Evolutionary conservation across 495 filamentous ascomycete species (phyloP).

Genomic region (Aspergillus ostianus): DNA sequence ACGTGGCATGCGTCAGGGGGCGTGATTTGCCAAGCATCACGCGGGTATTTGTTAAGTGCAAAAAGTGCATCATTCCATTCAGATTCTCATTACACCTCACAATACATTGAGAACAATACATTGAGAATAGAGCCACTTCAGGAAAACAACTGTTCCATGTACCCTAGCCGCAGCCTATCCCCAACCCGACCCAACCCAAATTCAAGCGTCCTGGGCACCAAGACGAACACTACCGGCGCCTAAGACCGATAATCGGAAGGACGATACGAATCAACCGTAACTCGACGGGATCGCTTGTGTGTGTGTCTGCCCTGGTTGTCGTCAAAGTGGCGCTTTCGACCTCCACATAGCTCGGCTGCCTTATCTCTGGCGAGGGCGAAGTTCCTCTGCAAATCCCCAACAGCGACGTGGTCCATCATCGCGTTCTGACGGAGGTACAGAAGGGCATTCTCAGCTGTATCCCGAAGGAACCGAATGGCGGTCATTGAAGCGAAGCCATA

Average conservation of each 20-base stretch:
- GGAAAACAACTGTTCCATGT: too few species aligned
- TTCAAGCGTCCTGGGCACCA: background rate
- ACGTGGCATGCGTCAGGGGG: background rate
- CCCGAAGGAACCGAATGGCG: conserved; percentile 47
- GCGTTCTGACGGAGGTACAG: conserved; percentile 32
- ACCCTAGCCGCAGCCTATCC: background rate
- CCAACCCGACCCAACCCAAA: background rate
- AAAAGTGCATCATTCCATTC: background rate
- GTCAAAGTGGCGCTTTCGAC: conserved; percentile 46
- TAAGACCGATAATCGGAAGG: conserved; percentile 1
- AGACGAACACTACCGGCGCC: background rate
- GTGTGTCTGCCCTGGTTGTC: background rate
- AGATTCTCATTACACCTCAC: background rate
- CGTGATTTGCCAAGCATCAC: background rate
- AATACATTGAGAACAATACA: background rate
- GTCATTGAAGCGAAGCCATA: conserved; percentile 23
- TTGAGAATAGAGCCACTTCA: too few species aligned
- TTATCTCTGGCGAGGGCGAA: conserved; percentile 31
- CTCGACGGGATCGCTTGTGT: conserved; percentile 8
- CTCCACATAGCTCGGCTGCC: conserved; percentile 39
- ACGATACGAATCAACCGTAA: conserved; percentile 21
- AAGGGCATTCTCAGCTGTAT: conserved; percentile 47
- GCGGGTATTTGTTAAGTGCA: background rate
- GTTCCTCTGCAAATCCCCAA: conserved; percentile 33
- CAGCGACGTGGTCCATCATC: conserved; percentile 17